phyloP scores from a whole-genome alignment of 345 rosid genomes.

The Linum tenue region DNA sequence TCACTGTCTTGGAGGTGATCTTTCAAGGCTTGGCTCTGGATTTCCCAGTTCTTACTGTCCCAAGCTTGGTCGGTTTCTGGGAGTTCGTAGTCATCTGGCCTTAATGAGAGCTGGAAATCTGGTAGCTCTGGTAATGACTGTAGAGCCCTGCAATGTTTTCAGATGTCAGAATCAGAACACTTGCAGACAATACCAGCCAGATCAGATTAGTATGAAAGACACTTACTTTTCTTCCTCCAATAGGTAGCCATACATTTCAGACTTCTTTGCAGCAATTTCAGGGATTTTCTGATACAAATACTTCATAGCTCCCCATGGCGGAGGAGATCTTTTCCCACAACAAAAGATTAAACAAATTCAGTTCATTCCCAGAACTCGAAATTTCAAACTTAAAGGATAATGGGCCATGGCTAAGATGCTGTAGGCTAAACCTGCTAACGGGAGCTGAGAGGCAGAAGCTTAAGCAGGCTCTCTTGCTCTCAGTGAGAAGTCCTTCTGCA shows the following conservation, averaged over 20 bases:
- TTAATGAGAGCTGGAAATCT: slow-evolving; percentile 69
- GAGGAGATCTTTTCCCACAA: slow-evolving; percentile 52
- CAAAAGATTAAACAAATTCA: not conserved
- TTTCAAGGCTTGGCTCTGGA: slow-evolving; percentile 41
- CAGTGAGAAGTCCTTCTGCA: slow-evolving; percentile 62
- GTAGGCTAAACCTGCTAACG: slow-evolving; percentile 52
- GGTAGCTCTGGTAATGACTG: slow-evolving; percentile 80
- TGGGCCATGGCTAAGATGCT: not conserved
- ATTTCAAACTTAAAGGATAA: not conserved
- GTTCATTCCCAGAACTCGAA: not conserved
- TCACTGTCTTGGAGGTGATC: slow-evolving; percentile 55
- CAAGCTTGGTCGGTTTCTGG: slow-evolving; percentile 56
- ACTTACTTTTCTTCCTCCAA: slow-evolving; percentile 89
- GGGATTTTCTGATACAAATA: slow-evolving; percentile 78
- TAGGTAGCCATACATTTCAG: slow-evolving; percentile 74
- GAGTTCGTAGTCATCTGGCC: slow-evolving; percentile 60
- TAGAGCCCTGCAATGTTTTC: slow-evolving; percentile 40
- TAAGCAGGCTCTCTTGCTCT: slow-evolving; percentile 83
- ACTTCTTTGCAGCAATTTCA: slow-evolving; percentile 73
- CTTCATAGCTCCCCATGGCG: slow-evolving; percentile 82
- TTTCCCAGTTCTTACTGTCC: slow-evolving; percentile 44
- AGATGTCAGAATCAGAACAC: not conserved
- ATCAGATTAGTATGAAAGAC: not conserved
- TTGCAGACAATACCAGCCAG: not conserved
- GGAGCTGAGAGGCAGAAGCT: slow-evolving; percentile 75